Evolutionary conservation across 2,329 filamentous ascomycete genomes (phyloP).

Genomic region (Pseudogymnoascus sp.): DNA sequence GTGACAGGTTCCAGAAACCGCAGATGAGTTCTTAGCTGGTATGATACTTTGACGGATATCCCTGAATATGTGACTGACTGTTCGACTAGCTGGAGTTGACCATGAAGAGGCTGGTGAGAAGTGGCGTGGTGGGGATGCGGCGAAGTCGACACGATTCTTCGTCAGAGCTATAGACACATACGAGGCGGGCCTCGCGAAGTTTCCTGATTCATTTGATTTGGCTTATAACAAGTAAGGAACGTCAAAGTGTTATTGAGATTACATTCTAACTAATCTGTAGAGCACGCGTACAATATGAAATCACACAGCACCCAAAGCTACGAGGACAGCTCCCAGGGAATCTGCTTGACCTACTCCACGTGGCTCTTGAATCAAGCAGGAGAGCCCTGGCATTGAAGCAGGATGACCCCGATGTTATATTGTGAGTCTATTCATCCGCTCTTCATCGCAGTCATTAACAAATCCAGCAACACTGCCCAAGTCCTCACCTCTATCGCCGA

Average conservation of each 20-base stretch:
- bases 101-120: constrained; percentile 67
- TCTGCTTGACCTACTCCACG: constrained; percentile 46
- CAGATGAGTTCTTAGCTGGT: constrained; percentile 61
- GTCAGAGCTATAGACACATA: constrained; percentile 60
- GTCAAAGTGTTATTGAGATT: background rate
- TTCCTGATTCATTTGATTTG: constrained; percentile 58
- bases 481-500: constrained; percentile 61
- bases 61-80: background rate
- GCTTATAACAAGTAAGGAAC: constrained; percentile 62
- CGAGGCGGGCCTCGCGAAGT: constrained; percentile 52
- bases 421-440: constrained; percentile 30
- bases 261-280: constrained; percentile 31
- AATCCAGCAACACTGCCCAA: constrained; percentile 54
- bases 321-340: constrained; percentile 49
- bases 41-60: constrained; percentile 10
- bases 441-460: constrained; percentile 9
- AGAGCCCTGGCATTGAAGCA: constrained; percentile 51
- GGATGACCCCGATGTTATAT: constrained; percentile 59
- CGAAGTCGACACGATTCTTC: constrained; percentile 46
- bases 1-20: constrained; percentile 46
- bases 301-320: constrained; percentile 58
- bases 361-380: constrained; percentile 56
- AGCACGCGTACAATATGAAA: constrained; percentile 61
- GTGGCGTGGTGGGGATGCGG: constrained; percentile 63
- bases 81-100: constrained; percentile 49